A percentile compares a stretch with the other conserved stretches of the same genome.
Evolutionary conservation across 768 basidiomycete species (phyloP).

Genomic region (Agrocybe pediades): DNA sequence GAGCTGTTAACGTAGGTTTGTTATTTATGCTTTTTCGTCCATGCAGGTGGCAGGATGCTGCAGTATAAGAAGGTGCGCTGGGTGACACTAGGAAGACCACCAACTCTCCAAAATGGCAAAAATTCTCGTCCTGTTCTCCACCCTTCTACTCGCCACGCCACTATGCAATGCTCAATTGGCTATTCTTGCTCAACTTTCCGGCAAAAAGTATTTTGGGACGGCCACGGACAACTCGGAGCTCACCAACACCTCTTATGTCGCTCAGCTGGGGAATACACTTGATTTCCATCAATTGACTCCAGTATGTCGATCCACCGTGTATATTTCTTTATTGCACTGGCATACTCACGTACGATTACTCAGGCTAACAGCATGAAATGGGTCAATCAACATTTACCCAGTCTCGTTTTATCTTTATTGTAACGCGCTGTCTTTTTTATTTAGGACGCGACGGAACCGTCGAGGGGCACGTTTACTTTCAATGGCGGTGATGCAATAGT

Average conservation of each 20-base stretch:
- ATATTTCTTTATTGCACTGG: neutral
- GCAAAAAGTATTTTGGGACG: slow-evolving; percentile 51
- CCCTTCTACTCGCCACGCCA: slow-evolving; percentile 8
- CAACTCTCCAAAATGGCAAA: slow-evolving; percentile 10
- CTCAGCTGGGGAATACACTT: slow-evolving; percentile 36
- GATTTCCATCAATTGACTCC: slow-evolving; percentile 52
- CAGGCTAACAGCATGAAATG: slow-evolving; percentile 58
- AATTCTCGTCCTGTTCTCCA: slow-evolving; percentile 4
- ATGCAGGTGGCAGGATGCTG: neutral
- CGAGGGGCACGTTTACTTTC: slow-evolving; percentile 48
- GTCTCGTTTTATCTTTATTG: neutral
- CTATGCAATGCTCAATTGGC: slow-evolving; percentile 16
- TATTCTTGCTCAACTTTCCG: slow-evolving; percentile 36
- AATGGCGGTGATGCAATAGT: slow-evolving; percentile 45
- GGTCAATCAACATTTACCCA: slow-evolving; percentile 28
- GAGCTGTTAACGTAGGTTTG: neutral
- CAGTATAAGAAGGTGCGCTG: neutral
- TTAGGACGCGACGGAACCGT: slow-evolving; percentile 56
- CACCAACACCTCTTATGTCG: slow-evolving; percentile 41
- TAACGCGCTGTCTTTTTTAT: too few species aligned
- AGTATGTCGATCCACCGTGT: slow-evolving; percentile 17
- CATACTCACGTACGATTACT: slow-evolving; percentile 4
- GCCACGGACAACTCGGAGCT: slow-evolving; percentile 53
- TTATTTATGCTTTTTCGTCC: slow-evolving; percentile 1
- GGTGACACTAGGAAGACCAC: neutral